phyloP scores from a whole-genome alignment of 2,329 filamentous ascomycete genomes.

The Venturia asperata region DNA sequence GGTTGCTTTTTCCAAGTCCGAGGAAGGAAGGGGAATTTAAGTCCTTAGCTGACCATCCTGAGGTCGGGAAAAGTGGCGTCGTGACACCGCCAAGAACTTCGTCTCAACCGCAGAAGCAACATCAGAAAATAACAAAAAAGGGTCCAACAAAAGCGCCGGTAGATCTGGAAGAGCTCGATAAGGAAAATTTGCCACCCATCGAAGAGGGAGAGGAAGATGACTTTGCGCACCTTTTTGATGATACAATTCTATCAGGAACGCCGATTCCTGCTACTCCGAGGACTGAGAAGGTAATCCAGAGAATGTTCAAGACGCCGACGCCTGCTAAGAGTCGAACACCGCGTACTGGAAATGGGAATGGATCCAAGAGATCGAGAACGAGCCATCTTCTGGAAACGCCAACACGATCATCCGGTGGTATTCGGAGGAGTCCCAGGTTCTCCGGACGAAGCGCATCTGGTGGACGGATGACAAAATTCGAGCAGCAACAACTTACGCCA shows the following conservation, averaged over 20 bases:
- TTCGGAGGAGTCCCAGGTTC: conserved; percentile 29
- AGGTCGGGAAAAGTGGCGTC: conserved; percentile 17
- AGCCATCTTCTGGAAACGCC: conserved; percentile 24
- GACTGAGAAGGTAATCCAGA: conserved; percentile 48
- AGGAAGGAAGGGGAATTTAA: conserved; percentile 57
- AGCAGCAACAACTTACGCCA: conserved; percentile 40
- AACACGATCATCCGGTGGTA: conserved; percentile 35
- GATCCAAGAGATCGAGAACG: conserved; percentile 23
- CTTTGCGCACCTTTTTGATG: conserved; percentile 57
- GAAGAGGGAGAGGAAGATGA: conserved; percentile 39
- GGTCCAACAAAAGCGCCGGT: conserved; percentile 22
- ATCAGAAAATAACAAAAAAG: conserved; percentile 21
- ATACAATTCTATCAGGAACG: conserved; percentile 21
- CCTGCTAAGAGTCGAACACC: conserved; percentile 32
- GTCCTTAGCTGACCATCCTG: conserved; percentile 48
- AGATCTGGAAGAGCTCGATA: conserved; percentile 41
- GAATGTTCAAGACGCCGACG: conserved; percentile 42
- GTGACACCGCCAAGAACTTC: conserved; percentile 13
- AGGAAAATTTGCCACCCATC: conserved; percentile 49
- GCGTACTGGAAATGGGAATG: conserved; percentile 31
- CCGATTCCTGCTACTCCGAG: conserved; percentile 47
- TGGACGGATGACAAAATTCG: conserved; percentile 22
- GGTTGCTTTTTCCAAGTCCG: conserved; percentile 71
- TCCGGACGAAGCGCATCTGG: background rate
- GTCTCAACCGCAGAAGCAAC: conserved; percentile 13